Base-by-base conservation (phyloP, 495 filamentous ascomycete species). In the Paragyromitra xinjiangensis region DNA sequence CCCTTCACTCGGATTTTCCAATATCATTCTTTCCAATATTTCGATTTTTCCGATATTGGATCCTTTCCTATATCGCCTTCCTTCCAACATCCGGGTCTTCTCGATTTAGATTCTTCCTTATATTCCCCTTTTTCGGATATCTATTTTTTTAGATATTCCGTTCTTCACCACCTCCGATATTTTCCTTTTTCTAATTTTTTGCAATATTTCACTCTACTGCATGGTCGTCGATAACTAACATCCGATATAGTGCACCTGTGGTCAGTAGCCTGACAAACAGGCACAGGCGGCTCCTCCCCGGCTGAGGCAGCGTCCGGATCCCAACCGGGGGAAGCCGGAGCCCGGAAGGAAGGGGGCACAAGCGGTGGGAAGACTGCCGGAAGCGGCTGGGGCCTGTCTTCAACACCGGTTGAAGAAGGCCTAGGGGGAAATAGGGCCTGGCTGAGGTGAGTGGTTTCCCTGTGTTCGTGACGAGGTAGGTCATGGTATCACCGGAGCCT, bases 401-500 rank as follows among this genome's bases (percentile, higher is more conserved):
- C 56, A 59, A 59, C 56, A 16, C 1, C 29, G 29, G 56, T 16
- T 34, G 56, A 16, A 12, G 12, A 22, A 2, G 26, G 14, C 29
- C 29, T 59, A n/a, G 56, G 29, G 14, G 29, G 14, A 37, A 6
- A 56, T 29, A 1, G 11, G 55, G 29, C n/a, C 12, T 0, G 56
- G 56, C 37, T 37, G 0, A 59, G 56, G 56, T 59, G 26, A 16
- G 56, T 59, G 56, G 12, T 59, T 22, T 37, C 4, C 29, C 14
- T 59, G 56, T 59, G 56, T 59, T 19, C 29, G 56, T 37, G 26
- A 34, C 11, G 29, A 59, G 56, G 56, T 59, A 59, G 56, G 56
- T 59, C 56, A 59, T 37, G 56, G 56, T 59, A 59, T 59, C 56
- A 7, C 29, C 26, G 56, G 56, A 37, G 16, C 11, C 12, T 0